Conservation (phyloP, 192 early-diverging fungal species). For the Geranomyces michiganensis region DNA sequence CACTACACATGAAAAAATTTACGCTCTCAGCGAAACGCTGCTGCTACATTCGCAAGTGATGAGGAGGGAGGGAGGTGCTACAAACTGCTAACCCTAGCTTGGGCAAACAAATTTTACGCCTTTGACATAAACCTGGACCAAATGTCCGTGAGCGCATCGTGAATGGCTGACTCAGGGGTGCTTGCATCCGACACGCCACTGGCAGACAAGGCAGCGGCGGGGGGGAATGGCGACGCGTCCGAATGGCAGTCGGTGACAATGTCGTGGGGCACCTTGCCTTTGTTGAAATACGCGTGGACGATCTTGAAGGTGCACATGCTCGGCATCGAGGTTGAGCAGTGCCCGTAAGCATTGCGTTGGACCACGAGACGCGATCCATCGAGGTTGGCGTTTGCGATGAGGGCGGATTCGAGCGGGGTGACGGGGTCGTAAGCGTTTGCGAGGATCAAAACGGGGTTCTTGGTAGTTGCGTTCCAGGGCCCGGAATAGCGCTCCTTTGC, state of each 20-base stretch:
- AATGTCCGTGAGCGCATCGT: no score
- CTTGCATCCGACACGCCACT: no score
- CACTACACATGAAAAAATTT: no score
- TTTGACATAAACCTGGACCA: no score
- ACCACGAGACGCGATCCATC: conserved; percentile 39
- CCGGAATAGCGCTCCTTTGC: conserved; percentile 45
- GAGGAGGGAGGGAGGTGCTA: no score
- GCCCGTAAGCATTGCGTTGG: conserved; percentile 45
- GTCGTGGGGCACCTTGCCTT: neutral
- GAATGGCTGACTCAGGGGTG: no score
- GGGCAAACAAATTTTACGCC: no score
- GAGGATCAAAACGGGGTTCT: conserved; percentile 42
- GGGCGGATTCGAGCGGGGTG: conserved; percentile 44
- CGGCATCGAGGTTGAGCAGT: conserved; percentile 40
- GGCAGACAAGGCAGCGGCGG: no score
- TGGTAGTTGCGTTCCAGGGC: conserved; percentile 46
- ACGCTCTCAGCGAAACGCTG: no score
- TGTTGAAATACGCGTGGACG: conserved; percentile 36
- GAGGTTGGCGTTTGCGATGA: conserved; percentile 16
- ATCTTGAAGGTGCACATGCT: conserved; percentile 37
- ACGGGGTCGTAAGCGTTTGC: conserved; percentile 51
- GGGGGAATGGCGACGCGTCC: neutral
- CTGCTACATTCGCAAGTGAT: no score
- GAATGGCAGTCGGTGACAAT: neutral
- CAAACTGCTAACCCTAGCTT: no score